Evolutionary conservation across 495 filamentous ascomycete species (phyloP), one percentile per base, ranked within the genome.

Genomic region (Durotheca rogersii): DNA sequence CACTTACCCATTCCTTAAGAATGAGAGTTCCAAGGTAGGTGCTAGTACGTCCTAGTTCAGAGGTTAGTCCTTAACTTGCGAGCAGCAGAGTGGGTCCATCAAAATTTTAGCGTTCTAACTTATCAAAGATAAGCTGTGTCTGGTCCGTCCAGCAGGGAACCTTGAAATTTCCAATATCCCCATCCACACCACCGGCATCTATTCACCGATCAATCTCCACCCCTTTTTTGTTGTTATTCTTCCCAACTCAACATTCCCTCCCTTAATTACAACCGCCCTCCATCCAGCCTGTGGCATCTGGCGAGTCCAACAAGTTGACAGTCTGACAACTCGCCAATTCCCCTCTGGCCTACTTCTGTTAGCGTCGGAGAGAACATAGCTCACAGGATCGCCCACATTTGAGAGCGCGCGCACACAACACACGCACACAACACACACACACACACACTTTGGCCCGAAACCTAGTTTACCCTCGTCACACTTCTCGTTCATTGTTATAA

Each of bases 181-280:
- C 35, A 29, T 19, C 48, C 37, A 41, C 27, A n/a, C n/a, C n/a
- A n/a, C n/a, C n/a, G n/a, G n/a, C n/a, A n/a, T 37, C 34, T 37
- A 15, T 39, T 39, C 36, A 39, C 36, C 25, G 25, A 56, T 41
- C 52, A 58, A 52, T 58, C 48, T 33, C 48, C 54, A 47, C 54
- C 36, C 51, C 34, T 16, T 23, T 27, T 42, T n/a, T n/a, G 18
- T 14, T 40, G 32, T 16, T 10, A 12, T 19, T 20, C 12, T 7
- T 23, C 25, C 44, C 19, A 39, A 46, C 41, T 48, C 40, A 44
- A 44, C 29, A 49, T 29, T 33, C 40, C 16, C 18, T 48, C 35
- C 4, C 25, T 12, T 16, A 32, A 17, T 6, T 20, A 4, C 4
- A 39, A n/a, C 36, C 18, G 15, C 43, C 33, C 48, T 49, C n/a